Evolutionary conservation across 768 basidiomycete genomes (phyloP).

Genomic region (Cyathus striatus): DNA sequence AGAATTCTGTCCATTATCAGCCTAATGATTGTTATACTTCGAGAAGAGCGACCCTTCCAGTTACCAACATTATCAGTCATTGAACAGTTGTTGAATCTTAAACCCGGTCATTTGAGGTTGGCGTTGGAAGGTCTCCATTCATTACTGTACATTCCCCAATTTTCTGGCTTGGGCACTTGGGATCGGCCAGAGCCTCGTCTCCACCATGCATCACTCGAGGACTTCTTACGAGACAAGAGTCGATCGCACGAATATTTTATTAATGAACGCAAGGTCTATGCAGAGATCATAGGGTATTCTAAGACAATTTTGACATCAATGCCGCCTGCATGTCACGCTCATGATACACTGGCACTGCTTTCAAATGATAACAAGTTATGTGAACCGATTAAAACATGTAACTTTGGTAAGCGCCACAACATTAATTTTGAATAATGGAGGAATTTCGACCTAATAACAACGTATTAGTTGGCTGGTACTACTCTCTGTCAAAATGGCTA

Average conservation of each 20-base stretch:
- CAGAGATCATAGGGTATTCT: no score
- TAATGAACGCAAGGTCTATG: not conserved
- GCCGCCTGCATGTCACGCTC: not conserved
- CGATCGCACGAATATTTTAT: not conserved
- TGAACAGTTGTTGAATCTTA: not conserved
- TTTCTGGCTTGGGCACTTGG: not conserved
- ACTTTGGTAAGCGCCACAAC: not conserved
- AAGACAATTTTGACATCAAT: no score
- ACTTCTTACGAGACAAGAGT: not conserved
- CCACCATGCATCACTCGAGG: not conserved
- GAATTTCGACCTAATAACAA: not conserved
- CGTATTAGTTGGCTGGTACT: not conserved
- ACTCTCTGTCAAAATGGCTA: not conserved
- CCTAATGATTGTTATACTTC: not conserved
- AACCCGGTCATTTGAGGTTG: not conserved
- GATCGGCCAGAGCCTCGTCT: not conserved
- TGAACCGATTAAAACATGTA: not conserved
- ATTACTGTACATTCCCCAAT: not conserved
- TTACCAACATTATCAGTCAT: not conserved
- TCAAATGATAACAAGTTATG: not conserved
- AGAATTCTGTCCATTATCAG: not conserved
- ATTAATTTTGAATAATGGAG: no score
- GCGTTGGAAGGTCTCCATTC: not conserved
- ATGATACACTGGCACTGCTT: not conserved
- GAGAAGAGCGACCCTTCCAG: not conserved